Evolutionary conservation across 495 filamentous ascomycete genomes (phyloP).

Genomic region (Bombardia bombarda): DNA sequence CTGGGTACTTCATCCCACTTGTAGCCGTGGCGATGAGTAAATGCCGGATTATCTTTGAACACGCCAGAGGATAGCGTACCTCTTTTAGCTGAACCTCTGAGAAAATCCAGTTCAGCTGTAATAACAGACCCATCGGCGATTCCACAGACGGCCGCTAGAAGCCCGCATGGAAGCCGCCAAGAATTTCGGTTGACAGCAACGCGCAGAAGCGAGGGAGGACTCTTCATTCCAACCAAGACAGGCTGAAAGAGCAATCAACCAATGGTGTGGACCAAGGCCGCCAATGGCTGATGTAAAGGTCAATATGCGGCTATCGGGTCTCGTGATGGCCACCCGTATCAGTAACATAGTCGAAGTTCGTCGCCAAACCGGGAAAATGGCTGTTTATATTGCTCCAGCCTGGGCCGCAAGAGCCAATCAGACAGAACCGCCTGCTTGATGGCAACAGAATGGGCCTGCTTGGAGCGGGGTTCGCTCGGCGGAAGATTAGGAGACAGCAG

Average conservation of each 20-base stretch:
- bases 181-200: neutral
- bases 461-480: neutral
- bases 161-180: neutral
- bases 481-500: neutral
- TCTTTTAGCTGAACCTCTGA: too few species aligned
- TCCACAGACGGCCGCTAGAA: neutral
- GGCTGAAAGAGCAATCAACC: neutral
- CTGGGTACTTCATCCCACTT: too few species aligned
- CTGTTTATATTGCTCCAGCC: neutral
- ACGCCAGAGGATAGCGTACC: too few species aligned
- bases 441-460: neutral
- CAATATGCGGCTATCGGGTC: neutral
- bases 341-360: too few species aligned
- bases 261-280: neutral
- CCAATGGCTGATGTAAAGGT: neutral
- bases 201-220: too few species aligned
- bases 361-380: neutral
- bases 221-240: neutral
- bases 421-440: neutral
- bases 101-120: too few species aligned
- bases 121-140: too few species aligned
- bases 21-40: too few species aligned
- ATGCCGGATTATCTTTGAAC: too few species aligned
- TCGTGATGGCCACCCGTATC: neutral
- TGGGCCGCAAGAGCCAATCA: neutral